Percentiles rank a stretch among this genome's conserved stretches.
Conservation (phyloP, 1,284 basidiomycete species). For the Porogramme epimiltina region DNA sequence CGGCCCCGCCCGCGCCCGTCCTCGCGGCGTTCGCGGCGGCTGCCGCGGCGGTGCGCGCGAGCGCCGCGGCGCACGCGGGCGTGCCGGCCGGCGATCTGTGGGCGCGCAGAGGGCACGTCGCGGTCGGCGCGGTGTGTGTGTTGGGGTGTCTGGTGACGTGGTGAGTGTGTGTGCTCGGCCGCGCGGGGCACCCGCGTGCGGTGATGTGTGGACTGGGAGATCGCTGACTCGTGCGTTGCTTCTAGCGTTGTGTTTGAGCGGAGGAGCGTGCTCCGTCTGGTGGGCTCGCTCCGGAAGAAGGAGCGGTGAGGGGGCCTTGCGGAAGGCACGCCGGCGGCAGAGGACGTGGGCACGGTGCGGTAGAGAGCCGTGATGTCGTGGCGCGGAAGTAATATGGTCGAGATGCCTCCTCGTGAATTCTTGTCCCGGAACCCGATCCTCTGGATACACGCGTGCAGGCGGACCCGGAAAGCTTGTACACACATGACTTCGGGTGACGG, state of each 20-base stretch:
- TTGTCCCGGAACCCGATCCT: background rate
- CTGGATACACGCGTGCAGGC: too few relatives aligned
- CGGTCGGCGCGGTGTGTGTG: constrained; percentile 27
- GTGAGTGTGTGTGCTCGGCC: constrained; percentile 20
- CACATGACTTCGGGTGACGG: too few relatives aligned
- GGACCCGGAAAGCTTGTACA: too few relatives aligned
- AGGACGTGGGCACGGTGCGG: too few relatives aligned
- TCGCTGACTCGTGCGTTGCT: background rate
- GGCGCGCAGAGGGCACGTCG: constrained; percentile 32
- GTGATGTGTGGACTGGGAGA: background rate
- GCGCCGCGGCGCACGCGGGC: constrained; percentile 21
- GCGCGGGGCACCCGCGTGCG: background rate
- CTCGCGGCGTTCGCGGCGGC: constrained; percentile 29
- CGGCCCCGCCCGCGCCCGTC: constrained; percentile 30
- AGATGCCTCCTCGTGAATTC: constrained; percentile 13
- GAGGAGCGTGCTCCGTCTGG: constrained; percentile 14
- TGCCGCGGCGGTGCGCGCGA: constrained; percentile 30
- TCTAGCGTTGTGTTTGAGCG: constrained; percentile 13
- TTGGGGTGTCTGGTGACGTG: constrained; percentile 32
- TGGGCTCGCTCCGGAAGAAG: too few relatives aligned
- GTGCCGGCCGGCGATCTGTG: constrained; percentile 20
- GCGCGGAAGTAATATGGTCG: too few relatives aligned
- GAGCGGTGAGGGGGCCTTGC: too few relatives aligned
- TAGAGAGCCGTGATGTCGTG: too few relatives aligned
- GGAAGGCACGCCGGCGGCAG: too few relatives aligned